These are phyloP conservation scores for Mucor racemosus DNA, from an alignment of 371 early-diverging fungal genomes.

Conservation along the genomic window DNA sequence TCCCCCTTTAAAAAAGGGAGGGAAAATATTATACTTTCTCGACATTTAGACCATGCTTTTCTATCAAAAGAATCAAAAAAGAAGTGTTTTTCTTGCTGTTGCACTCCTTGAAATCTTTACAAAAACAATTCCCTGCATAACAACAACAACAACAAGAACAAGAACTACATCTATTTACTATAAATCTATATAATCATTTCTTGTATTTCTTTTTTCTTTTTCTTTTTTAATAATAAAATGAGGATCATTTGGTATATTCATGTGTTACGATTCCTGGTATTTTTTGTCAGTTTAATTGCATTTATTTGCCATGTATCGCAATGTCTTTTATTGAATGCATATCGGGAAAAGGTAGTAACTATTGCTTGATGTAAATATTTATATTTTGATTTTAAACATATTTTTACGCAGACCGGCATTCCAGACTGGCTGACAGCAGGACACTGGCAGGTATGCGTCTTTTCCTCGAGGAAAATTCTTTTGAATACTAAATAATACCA, in stretches of 20 bases:
- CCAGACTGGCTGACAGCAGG: slow-evolving; percentile 38
- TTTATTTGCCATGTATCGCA: slow-evolving; percentile 33
- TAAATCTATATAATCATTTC: background rate
- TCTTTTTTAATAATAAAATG: slow-evolving; percentile 10
- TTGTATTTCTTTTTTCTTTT: background rate
- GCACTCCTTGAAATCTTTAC: slow-evolving; percentile 9
- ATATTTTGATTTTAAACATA: no score
- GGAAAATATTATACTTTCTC: background rate
- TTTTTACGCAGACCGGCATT: slow-evolving; percentile 28
- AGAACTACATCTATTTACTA: background rate
- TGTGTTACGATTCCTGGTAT: slow-evolving; percentile 8
- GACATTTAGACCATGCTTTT: background rate
- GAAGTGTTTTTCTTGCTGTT: background rate
- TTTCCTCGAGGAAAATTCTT: background rate
- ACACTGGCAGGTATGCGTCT: slow-evolving; percentile 43
- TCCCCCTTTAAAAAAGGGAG: slow-evolving; percentile 1
- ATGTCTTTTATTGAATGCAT: slow-evolving; percentile 30
- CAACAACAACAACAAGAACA: slow-evolving; percentile 1
- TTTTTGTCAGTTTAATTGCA: slow-evolving; percentile 28
- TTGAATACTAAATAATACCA: background rate
- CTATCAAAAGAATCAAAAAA: background rate
- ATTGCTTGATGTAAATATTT: background rate
- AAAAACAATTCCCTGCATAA: slow-evolving; percentile 23
- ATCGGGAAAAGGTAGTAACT: slow-evolving; percentile 32
- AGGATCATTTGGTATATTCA: slow-evolving; percentile 7